Evolutionary conservation across 257 asterid genomes (phyloP), one percentile per base, ranked within the genome.

Genomic region (Solanum chmielewskii): DNA sequence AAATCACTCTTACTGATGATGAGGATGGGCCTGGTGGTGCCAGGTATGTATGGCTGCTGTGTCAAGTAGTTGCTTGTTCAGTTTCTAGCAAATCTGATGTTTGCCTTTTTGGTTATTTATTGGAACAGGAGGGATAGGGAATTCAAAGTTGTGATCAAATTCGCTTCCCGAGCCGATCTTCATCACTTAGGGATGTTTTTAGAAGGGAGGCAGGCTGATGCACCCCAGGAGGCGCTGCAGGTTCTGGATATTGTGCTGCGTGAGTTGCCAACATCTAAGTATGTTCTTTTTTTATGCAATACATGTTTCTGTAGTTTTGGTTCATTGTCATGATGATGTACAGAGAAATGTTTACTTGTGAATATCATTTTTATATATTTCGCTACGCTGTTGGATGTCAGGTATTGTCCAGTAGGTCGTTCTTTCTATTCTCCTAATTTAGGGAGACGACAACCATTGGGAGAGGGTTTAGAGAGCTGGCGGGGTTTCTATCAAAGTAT

Each of bases 401-500:
- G 99, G 88, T 94, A 92, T 80, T 91, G 85, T 69, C 98, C 98
- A 1, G 95, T 94, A 44, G 98, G 94, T 2, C 97, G 98, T 7
- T 97, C 98, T 83, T 97, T 97, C 90, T 97, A 94, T 90, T 93
- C 98, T 47, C 97, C 97, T 20, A 86, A 92, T 88, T 88, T 97
- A 66, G 99, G 98, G 33, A 89, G 92, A 70, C 93, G 94, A 86
- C 98, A 95, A 75, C 94, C 99, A 44, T 91, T 97, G 84, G 99
- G 98, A 76, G 99, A 97, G 88, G 99, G 98, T 27, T 92, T 95
- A 64, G 98, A 97, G 89, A 94, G 98, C 88, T 97, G 99, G 99
- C 95, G 99, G 37, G 99, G 99, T 10, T 97, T 97, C 88, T 97
- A 97, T 86, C 99, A 97, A 88, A 97, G 99, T 86, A 97, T 97